phyloP scores from a whole-genome alignment of 169 alveolate genomes.

The Pseudocohnilembus persalinus region DNA sequence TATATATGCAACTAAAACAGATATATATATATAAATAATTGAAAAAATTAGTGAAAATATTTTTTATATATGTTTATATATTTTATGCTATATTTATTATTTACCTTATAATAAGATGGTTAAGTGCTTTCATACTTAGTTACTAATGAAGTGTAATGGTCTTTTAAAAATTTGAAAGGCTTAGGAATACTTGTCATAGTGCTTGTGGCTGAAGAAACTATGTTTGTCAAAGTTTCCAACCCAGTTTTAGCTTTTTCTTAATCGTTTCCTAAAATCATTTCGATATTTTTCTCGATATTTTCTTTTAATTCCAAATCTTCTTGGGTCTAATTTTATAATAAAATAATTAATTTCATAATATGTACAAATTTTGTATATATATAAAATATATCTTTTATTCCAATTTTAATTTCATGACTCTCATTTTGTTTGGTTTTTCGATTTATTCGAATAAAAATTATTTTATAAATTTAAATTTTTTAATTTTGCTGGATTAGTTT shows the following conservation, averaged over 20 bases:
- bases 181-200: conserved; percentile 88
- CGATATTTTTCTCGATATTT: conserved; percentile 46
- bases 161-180: conserved; percentile 79
- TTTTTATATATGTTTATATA: background rate
- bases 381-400: too few relatives aligned
- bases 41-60: too few relatives aligned
- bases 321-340: conserved; percentile 21
- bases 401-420: too few relatives aligned
- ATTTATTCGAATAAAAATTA: too few relatives aligned
- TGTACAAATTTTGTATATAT: background rate
- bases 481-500: background rate
- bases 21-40: too few relatives aligned
- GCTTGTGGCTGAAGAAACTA: conserved; percentile 77
- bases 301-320: conserved; percentile 60
- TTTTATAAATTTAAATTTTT: too few relatives aligned
- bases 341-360: background rate
- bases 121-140: conserved; percentile 45
- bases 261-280: conserved; percentile 39
- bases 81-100: background rate
- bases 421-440: too few relatives aligned
- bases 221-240: conserved; percentile 57
- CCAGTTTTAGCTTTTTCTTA: conserved; percentile 32
- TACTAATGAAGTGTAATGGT: conserved; percentile 63
- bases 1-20: background rate
- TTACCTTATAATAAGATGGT: conserved; percentile 51